phyloP scores from a whole-genome alignment of 441 rosid genomes.

The Biscutella auriculata region DNA sequence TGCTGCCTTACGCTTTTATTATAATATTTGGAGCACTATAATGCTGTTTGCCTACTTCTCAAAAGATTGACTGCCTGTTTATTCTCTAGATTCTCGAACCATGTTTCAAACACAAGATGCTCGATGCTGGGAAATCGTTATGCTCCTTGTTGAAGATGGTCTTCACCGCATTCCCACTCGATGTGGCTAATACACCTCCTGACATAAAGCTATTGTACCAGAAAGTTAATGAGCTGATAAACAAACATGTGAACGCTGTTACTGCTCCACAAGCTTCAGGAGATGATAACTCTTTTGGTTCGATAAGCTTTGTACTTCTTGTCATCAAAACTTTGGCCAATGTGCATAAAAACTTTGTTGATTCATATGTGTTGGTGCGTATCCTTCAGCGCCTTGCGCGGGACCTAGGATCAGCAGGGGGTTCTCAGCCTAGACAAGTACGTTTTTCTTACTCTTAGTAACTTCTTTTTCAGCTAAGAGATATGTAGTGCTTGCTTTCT shows the following conservation, averaged over 20 bases:
- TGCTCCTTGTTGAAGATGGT: conserved; percentile 97
- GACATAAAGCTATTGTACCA: conserved; percentile 75
- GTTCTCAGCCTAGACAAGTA: conserved; percentile 89
- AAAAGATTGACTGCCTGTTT: conserved; percentile 8
- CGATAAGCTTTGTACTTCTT: conserved; percentile 86
- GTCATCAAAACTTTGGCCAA: conserved; percentile 83
- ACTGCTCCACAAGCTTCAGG: conserved; percentile 61
- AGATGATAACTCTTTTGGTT: conserved; percentile 68
- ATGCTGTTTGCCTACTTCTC: not conserved
- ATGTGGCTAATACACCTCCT: conserved; percentile 53
- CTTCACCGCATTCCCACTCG: conserved; percentile 80
- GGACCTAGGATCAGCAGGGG: conserved; percentile 81
- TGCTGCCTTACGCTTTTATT: conserved; percentile 12
- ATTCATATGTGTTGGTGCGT: conserved; percentile 66
- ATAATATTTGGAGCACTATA: conserved; percentile 1
- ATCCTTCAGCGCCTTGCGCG: conserved; percentile 89
- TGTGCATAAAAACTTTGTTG: conserved; percentile 73
- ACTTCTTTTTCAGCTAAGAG: not conserved
- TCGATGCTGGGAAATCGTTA: conserved; percentile 92
- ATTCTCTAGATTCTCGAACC: conserved; percentile 83
- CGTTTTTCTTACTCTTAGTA: conserved; percentile 19
- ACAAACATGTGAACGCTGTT: conserved; percentile 63
- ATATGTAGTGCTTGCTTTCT: not conserved
- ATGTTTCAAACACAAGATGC: conserved; percentile 88
- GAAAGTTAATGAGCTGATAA: conserved; percentile 87